Evolutionary conservation across 352 stramenopile species (phyloP).

Genomic region (Pilasporangium apinafurcum): DNA sequence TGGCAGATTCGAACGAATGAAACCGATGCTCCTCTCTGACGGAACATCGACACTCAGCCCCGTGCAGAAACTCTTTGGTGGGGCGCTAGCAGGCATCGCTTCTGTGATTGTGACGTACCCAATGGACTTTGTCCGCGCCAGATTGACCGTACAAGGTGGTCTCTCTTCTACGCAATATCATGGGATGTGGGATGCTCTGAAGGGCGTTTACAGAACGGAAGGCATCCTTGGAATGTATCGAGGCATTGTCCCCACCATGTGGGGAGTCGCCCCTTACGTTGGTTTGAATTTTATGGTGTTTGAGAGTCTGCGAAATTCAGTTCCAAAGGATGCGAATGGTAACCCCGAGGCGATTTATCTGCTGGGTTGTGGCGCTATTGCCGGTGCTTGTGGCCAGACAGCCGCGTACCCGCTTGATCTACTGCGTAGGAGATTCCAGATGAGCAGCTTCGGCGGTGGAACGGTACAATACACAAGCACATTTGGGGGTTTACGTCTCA

Average conservation of each 20-base stretch:
- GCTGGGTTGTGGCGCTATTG: constrained; percentile 49
- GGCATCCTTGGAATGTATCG: constrained; percentile 53
- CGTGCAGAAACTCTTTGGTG: constrained; percentile 46
- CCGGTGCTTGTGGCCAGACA: constrained; percentile 64
- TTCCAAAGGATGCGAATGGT: constrained; percentile 31
- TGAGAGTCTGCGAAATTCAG: constrained; percentile 41
- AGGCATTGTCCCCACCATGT: constrained; percentile 52
- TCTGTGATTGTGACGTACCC: constrained; percentile 70
- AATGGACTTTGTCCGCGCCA: constrained; percentile 65
- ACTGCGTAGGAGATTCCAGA: constrained; percentile 65
- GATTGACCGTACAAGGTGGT: constrained; percentile 61
- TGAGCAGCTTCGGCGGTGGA: constrained; percentile 34
- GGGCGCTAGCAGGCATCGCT: constrained; percentile 52
- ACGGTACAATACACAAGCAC: constrained; percentile 41
- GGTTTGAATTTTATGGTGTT: constrained; percentile 79
- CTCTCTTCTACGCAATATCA: constrained; percentile 56
- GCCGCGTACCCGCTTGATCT: constrained; percentile 73
- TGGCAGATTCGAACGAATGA: constrained; percentile 56
- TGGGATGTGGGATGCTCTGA: constrained; percentile 53
- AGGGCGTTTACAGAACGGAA: constrained; percentile 39
- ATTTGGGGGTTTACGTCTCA: constrained; percentile 30
- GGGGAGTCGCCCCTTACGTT: constrained; percentile 69
- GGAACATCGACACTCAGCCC: constrained; percentile 29
- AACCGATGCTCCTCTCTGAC: constrained; percentile 35
- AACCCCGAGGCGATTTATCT: constrained; percentile 50